Conservation (phyloP, 2,329 filamentous ascomycete genomes). For the Teratosphaeria pseudoeucalypti region DNA sequence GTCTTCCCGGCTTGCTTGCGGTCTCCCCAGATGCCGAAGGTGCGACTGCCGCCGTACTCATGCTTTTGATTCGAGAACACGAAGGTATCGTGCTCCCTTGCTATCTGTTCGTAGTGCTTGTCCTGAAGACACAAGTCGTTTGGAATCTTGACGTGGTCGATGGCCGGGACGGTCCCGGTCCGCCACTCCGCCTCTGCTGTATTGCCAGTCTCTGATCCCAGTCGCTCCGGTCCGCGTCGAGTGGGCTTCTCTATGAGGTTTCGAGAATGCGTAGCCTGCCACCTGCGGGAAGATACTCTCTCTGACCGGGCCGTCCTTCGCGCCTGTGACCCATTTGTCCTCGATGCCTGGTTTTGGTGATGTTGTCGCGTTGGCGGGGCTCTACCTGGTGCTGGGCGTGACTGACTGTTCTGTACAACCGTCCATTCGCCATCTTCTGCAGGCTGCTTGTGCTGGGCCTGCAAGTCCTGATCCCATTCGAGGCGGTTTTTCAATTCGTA, state of each 20-base stretch:
- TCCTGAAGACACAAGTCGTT: slow-evolving; percentile 8
- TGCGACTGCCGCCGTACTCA: slow-evolving; percentile 1
- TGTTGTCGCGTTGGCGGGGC: neutral
- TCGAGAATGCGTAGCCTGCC: neutral
- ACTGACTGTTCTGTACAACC: neutral
- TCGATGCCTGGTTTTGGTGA: neutral
- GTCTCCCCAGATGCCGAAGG: slow-evolving; percentile 21
- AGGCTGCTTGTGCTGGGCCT: neutral
- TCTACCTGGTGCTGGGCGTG: neutral
- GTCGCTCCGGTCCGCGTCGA: neutral
- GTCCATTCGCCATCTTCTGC: neutral
- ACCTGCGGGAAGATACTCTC: neutral
- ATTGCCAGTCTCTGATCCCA: neutral
- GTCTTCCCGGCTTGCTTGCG: slow-evolving; percentile 8
- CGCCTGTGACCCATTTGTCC: neutral
- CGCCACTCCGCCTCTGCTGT: neutral
- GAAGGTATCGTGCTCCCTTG: slow-evolving; percentile 13
- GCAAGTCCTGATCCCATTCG: neutral
- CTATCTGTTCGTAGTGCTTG: slow-evolving; percentile 7
- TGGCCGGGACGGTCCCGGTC: neutral
- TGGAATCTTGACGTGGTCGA: slow-evolving; percentile 11
- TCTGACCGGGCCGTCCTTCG: neutral
- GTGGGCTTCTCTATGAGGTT: neutral
- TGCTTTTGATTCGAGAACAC: slow-evolving; percentile 7
- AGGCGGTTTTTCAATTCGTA: slow-evolving; percentile 1